Conservation (phyloP, 495 filamentous ascomycete species). For the Penicillium subrubescens region DNA sequence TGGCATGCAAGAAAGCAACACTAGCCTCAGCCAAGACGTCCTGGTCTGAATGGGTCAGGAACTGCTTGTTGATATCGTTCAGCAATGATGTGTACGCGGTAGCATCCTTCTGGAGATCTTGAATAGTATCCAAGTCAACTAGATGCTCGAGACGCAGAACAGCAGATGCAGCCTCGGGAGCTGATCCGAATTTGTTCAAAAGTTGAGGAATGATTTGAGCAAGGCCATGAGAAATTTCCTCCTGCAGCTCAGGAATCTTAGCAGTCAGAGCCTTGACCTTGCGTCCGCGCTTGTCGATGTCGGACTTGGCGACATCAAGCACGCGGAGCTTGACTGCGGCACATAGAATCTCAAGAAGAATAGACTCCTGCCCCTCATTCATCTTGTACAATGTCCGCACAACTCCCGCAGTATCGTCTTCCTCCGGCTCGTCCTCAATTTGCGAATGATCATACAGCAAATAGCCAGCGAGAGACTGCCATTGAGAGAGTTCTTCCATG, state of each 20-base stretch:
- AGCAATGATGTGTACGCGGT: constrained; percentile 78
- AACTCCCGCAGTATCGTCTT: constrained; percentile 54
- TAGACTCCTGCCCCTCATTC: constrained; percentile 73
- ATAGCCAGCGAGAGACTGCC: constrained; percentile 88
- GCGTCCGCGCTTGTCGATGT: constrained; percentile 60
- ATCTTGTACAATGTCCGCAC: constrained; percentile 71
- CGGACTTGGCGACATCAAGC: constrained; percentile 57
- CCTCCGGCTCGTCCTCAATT: constrained; percentile 46
- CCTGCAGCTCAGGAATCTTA: constrained; percentile 65
- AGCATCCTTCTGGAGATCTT: constrained; percentile 84
- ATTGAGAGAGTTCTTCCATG: constrained; percentile 75
- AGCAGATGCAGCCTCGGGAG: constrained; percentile 80
- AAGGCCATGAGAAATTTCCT: constrained; percentile 72
- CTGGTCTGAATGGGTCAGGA: constrained; percentile 84
- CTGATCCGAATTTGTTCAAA: constrained; percentile 86
- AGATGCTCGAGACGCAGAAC: constrained; percentile 86
- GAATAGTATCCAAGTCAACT: constrained; percentile 84
- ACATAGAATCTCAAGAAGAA: constrained; percentile 85
- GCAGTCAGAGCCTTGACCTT: constrained; percentile 61
- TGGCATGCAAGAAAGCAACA: constrained; percentile 79
- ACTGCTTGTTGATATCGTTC: constrained; percentile 92
- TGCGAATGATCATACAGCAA: constrained; percentile 87
- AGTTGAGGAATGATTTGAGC: constrained; percentile 79
- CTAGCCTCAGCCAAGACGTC: constrained; percentile 84
- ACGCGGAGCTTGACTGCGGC: constrained; percentile 72